Percentiles rank a stretch among this genome's conserved stretches.
Evolutionary conservation across 2,329 filamentous ascomycete genomes (phyloP).

Genomic region (Aspergillus nomiae): DNA sequence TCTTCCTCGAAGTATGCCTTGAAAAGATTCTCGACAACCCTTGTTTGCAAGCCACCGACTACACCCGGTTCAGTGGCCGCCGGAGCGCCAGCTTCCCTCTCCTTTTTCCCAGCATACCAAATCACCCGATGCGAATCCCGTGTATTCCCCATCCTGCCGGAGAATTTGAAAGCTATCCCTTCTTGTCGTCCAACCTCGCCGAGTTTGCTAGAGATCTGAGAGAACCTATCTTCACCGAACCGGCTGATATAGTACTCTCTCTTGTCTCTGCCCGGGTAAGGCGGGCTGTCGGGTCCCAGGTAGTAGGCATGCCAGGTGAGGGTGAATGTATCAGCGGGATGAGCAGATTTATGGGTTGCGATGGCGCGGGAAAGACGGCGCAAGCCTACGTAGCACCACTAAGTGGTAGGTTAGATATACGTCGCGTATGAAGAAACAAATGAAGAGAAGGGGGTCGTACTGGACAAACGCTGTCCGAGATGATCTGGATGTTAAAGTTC

Average conservation of each 20-base stretch:
- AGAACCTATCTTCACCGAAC: slow-evolving; percentile 64
- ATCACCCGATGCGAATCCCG: slow-evolving; percentile 77
- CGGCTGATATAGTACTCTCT: slow-evolving; percentile 61
- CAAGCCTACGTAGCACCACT: slow-evolving; percentile 77
- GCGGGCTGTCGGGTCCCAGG: slow-evolving; percentile 67
- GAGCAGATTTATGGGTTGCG: slow-evolving; percentile 60
- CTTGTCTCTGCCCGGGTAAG: slow-evolving; percentile 54
- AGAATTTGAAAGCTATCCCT: slow-evolving; percentile 73
- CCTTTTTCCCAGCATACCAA: slow-evolving; percentile 64
- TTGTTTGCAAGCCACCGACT: slow-evolving; percentile 57
- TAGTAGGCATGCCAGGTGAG: slow-evolving; percentile 80
- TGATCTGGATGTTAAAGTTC: slow-evolving; percentile 73
- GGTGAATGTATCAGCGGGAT: slow-evolving; percentile 71
- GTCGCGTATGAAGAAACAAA: background rate
- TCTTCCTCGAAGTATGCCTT: slow-evolving; percentile 66
- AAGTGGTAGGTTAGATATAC: slow-evolving; percentile 12
- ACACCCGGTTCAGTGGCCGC: slow-evolving; percentile 24
- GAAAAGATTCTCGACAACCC: slow-evolving; percentile 66
- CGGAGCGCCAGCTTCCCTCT: slow-evolving; percentile 14
- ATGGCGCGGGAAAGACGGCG: slow-evolving; percentile 75
- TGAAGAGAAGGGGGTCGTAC: slow-evolving; percentile 24
- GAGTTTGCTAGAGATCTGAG: slow-evolving; percentile 61
- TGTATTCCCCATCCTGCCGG: slow-evolving; percentile 73
- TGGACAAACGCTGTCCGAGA: slow-evolving; percentile 82
- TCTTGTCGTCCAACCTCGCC: slow-evolving; percentile 60